These are phyloP conservation scores for Rhizopogon vinicolor DNA, from an alignment of 768 basidiomycete genomes.

Conservation along the genomic window DNA sequence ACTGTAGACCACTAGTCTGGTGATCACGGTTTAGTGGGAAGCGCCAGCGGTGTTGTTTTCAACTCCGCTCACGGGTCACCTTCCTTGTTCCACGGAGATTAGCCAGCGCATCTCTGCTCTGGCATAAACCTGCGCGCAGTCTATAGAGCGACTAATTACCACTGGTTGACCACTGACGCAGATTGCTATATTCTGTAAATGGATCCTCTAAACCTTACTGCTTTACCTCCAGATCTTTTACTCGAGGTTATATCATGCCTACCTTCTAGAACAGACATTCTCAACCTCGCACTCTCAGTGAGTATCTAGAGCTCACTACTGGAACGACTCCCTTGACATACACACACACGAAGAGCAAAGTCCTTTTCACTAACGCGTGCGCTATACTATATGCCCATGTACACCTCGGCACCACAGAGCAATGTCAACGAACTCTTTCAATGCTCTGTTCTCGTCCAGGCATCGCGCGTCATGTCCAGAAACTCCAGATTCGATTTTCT, in stretches of 20 bases:
- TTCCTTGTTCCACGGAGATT: too few relatives aligned
- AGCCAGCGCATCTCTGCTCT: too few relatives aligned
- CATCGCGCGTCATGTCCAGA: constrained; percentile 65
- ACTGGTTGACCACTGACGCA: too few relatives aligned
- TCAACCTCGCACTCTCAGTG: constrained; percentile 58
- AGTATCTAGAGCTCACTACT: constrained; percentile 22
- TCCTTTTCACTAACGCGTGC: constrained; percentile 47
- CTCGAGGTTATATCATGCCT: constrained; percentile 60
- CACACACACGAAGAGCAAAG: constrained; percentile 39
- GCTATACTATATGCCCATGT: constrained; percentile 59
- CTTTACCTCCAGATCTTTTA: constrained; percentile 55
- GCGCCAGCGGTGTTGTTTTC: too few relatives aligned
- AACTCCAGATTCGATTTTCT: constrained; percentile 42
- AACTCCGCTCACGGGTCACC: too few relatives aligned
- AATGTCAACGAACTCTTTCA: constrained; percentile 57
- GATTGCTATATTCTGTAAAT: background rate
- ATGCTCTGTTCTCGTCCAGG: constrained; percentile 55
- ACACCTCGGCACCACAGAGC: constrained; percentile 46
- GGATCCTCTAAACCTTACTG: constrained; percentile 3
- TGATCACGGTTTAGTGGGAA: too few relatives aligned
- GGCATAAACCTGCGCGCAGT: too few relatives aligned
- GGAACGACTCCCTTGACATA: constrained; percentile 4
- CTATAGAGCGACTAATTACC: too few relatives aligned
- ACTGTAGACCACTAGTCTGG: too few relatives aligned
- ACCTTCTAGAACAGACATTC: constrained; percentile 46